phyloP scores from a whole-genome alignment of 2,329 filamentous ascomycete genomes.

The Celoporthe dispersa region DNA sequence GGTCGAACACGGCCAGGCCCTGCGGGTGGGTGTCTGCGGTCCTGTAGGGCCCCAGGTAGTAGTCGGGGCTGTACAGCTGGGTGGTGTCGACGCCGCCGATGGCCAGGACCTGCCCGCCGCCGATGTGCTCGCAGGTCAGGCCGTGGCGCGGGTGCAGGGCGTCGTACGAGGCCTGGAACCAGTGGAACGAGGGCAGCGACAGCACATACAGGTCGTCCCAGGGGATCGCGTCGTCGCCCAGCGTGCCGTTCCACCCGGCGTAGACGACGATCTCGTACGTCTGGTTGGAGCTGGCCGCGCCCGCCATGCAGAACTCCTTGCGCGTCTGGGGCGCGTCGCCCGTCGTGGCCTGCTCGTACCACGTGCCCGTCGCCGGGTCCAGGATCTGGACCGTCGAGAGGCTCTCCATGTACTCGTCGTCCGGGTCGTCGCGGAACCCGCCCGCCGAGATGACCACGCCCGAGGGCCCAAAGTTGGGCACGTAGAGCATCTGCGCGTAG shows the following conservation, averaged over 20 bases:
- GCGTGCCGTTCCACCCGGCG: slow-evolving; percentile 32
- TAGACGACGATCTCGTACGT: slow-evolving; percentile 36
- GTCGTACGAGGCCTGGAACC: slow-evolving; percentile 33
- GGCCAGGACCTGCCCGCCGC: slow-evolving; percentile 45
- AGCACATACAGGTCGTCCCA: slow-evolving; percentile 34
- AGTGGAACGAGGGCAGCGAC: slow-evolving; percentile 34
- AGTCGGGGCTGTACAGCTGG: slow-evolving; percentile 8
- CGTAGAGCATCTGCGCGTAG: slow-evolving; percentile 18
- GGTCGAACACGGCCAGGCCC: slow-evolving; percentile 34
- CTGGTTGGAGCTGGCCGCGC: slow-evolving; percentile 31
- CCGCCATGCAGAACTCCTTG: slow-evolving; percentile 34
- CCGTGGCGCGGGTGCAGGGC: slow-evolving; percentile 32
- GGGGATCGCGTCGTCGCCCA: slow-evolving; percentile 28
- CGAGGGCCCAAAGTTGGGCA: slow-evolving; percentile 22
- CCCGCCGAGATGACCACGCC: slow-evolving; percentile 19
- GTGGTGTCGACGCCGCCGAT: slow-evolving; percentile 40
- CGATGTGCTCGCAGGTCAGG: slow-evolving; percentile 37
- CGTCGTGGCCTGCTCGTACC: slow-evolving; percentile 33
- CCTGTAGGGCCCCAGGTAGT: slow-evolving; percentile 29
- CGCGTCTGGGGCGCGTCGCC: slow-evolving; percentile 30
- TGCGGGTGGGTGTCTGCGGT: slow-evolving; percentile 31
- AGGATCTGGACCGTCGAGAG: slow-evolving; percentile 30
- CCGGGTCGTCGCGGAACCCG: background rate
- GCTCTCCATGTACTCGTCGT: slow-evolving; percentile 18
- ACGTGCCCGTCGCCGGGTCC: slow-evolving; percentile 28